A percentile compares a stretch with the other conserved stretches of the same genome.
phyloP scores from a whole-genome alignment of 306 rosid genomes.

The Cicer bijugum region DNA sequence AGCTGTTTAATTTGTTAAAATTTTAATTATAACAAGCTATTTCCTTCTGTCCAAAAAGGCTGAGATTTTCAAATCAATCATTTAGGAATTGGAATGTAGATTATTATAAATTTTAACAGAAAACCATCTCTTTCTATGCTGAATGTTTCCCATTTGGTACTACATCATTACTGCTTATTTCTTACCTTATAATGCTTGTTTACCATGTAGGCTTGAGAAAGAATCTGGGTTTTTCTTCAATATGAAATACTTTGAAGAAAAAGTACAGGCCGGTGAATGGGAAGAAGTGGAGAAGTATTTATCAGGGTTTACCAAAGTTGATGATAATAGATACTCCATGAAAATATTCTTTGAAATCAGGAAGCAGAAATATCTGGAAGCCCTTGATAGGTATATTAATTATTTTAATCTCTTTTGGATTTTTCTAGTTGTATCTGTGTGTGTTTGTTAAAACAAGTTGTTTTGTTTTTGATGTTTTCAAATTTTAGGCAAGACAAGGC shows the following conservation, averaged over 20 bases:
- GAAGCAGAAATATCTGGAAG: conserved; percentile 95
- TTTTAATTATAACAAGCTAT: background rate
- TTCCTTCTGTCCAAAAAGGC: background rate
- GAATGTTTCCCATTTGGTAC: conserved; percentile 2
- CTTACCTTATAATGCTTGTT: conserved; percentile 19
- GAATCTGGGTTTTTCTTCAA: conserved; percentile 92
- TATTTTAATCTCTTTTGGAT: conserved; percentile 21
- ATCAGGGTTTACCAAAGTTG: conserved; percentile 82
- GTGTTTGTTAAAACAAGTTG: conserved; percentile 33
- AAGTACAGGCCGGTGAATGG: conserved; percentile 90
- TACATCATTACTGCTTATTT: background rate
- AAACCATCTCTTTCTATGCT: background rate
- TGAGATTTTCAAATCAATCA: background rate
- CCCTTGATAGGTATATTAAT: conserved; percentile 77
- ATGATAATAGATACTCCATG: conserved; percentile 90
- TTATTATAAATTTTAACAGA: conserved; percentile 13
- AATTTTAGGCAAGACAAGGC: conserved; percentile 70
- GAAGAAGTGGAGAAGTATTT: conserved; percentile 90
- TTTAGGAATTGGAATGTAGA: conserved; percentile 21
- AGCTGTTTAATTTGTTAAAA: background rate
- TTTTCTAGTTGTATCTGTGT: conserved; percentile 9
- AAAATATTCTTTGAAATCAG: conserved; percentile 87
- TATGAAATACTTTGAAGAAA: conserved; percentile 88
- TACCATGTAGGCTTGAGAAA: conserved; percentile 71
- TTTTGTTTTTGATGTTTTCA: conserved; percentile 32